A percentile compares a stretch with the other conserved stretches of the same genome.
Evolutionary conservation across 805 yeast genomes (phyloP).

Genomic region (Schwanniomyces polymorphus): DNA sequence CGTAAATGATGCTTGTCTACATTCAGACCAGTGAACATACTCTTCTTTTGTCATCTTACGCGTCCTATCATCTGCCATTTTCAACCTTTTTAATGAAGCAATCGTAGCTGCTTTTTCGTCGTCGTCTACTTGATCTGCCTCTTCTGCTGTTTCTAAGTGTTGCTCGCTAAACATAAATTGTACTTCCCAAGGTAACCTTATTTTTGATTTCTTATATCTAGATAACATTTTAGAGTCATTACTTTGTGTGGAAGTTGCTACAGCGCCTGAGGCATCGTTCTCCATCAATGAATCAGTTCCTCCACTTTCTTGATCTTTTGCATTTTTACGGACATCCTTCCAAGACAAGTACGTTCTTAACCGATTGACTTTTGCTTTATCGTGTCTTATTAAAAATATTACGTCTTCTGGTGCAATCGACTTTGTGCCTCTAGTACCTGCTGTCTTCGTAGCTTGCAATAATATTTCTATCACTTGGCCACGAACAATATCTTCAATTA

Average conservation of each 20-base stretch:
- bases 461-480: conserved; percentile 91
- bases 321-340: conserved; percentile 92
- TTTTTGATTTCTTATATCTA: conserved; percentile 69
- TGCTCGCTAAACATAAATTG: conserved; percentile 93
- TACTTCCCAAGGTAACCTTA: conserved; percentile 92
- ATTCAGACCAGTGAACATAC: conserved; percentile 98
- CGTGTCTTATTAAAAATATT: conserved; percentile 88
- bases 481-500: conserved; percentile 92
- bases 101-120: conserved; percentile 87
- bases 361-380: conserved; percentile 89
- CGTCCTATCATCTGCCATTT: conserved; percentile 93
- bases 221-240: conserved; percentile 43
- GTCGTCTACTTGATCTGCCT: conserved; percentile 66
- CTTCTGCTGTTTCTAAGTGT: conserved; percentile 70
- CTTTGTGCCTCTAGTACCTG: conserved; percentile 76
- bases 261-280: conserved; percentile 43
- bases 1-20: conserved; percentile 96
- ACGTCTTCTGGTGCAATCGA: conserved; percentile 90
- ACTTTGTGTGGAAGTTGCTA: conserved; percentile 26
- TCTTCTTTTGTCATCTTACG: conserved; percentile 93
- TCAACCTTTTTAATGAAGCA: conserved; percentile 84
- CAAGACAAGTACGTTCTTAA: conserved; percentile 89
- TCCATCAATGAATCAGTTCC: conserved; percentile 51
- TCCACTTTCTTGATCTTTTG: conserved; percentile 57
- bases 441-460: conserved; percentile 73